Conservation (phyloP, 1,139 yeast species). For the Arxiozyma heterogenica region DNA sequence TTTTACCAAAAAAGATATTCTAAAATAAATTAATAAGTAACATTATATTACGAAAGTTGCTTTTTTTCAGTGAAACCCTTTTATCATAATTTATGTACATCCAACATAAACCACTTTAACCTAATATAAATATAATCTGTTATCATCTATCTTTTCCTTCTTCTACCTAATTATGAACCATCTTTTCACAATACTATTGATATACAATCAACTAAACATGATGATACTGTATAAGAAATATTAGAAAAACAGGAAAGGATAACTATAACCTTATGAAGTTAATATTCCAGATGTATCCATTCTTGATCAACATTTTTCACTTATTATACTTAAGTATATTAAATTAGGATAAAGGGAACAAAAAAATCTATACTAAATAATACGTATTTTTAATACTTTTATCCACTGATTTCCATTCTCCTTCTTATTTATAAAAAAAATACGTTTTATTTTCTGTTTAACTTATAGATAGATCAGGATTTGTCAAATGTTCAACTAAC, state of each 20-base stretch:
- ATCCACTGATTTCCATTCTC: neutral
- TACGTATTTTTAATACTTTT: no score
- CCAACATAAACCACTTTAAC: no score
- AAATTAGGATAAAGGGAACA: no score
- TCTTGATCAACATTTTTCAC: neutral
- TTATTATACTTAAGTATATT: no score
- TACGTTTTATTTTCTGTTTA: neutral
- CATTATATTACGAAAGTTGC: no score
- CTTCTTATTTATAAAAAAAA: neutral
- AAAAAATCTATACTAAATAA: neutral
- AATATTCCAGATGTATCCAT: neutral
- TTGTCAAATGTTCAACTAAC: constrained; percentile 64
- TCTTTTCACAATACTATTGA: neutral
- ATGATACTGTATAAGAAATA: neutral
- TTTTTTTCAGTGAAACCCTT: neutral
- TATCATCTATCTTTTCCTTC: neutral
- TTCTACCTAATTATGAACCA: no score
- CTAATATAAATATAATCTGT: no score
- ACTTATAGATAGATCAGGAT: constrained; percentile 25
- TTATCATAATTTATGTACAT: no score
- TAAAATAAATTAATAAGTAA: no score
- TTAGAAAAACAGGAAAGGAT: neutral
- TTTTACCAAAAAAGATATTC: neutral
- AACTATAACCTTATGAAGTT: neutral
- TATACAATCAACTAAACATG: neutral